Percentiles rank a stretch among this genome's conserved stretches.
These are phyloP conservation scores for Blumeria graminis DNA, from an alignment of 2,329 filamentous ascomycete species.

Conservation along the genomic window DNA sequence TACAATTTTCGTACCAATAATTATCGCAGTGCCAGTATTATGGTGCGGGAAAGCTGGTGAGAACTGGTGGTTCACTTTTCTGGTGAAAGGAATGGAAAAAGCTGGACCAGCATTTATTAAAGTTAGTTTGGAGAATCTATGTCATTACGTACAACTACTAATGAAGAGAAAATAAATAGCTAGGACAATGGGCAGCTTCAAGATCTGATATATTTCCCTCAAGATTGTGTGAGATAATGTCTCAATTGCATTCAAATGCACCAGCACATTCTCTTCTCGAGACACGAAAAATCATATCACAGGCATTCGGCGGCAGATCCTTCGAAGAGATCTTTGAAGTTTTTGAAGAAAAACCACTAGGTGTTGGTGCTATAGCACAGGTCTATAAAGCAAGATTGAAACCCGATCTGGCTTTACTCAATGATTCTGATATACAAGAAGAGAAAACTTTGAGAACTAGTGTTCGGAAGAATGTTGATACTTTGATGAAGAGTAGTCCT, in stretches of 20 bases:
- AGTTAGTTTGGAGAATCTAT: conserved; percentile 20
- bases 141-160: conserved; percentile 4
- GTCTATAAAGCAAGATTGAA: conserved; percentile 92
- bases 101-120: conserved; percentile 96
- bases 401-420: conserved; percentile 43
- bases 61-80: conserved; percentile 80
- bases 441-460: conserved; percentile 36
- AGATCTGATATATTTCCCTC: conserved; percentile 87
- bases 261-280: conserved; percentile 67
- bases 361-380: conserved; percentile 89
- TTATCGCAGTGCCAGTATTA: conserved; percentile 52
- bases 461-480: conserved; percentile 61
- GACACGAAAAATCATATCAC: conserved; percentile 56
- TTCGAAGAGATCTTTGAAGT: conserved; percentile 94
- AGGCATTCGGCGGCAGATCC: conserved; percentile 52
- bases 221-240: conserved; percentile 84
- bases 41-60: conserved; percentile 48
- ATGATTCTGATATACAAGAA: conserved; percentile 28
- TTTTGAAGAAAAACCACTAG: conserved; percentile 70
- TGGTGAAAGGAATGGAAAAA: conserved; percentile 74
- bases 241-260: conserved; percentile 78
- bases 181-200: conserved; percentile 96
- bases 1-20: conserved; percentile 75
- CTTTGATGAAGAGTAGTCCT: conserved; percentile 65
- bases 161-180: conserved; percentile 20